Evolutionary conservation across 2,329 filamentous ascomycete species (phyloP).

Genomic region (Fusarium napiforme): DNA sequence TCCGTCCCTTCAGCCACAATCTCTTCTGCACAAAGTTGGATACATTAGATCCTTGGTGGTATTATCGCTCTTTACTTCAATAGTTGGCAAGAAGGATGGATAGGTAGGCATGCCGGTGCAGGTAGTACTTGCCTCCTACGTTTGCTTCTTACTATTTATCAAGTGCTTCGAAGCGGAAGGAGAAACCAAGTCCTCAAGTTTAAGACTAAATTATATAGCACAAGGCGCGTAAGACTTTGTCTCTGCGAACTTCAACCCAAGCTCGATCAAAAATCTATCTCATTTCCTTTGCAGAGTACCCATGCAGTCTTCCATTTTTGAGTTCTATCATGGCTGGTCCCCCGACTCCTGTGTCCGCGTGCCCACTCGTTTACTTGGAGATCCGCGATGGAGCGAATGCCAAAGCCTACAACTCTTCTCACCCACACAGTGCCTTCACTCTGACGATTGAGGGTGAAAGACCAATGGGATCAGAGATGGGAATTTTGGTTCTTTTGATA

Average conservation of each 20-base stretch:
- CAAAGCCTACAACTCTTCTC: slow-evolving; percentile 37
- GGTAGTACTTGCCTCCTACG: not conserved
- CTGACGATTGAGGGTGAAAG: slow-evolving; percentile 46
- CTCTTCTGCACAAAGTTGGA: not conserved
- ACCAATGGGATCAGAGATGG: slow-evolving; percentile 10
- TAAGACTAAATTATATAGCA: not conserved
- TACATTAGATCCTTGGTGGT: not conserved
- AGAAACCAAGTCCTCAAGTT: not conserved
- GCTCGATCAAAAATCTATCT: not conserved
- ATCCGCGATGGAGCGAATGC: slow-evolving; percentile 39
- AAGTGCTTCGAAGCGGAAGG: not conserved
- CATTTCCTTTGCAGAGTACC: not conserved
- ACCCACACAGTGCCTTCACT: slow-evolving; percentile 37
- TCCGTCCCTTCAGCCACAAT: slow-evolving; percentile 31
- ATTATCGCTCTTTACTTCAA: not conserved
- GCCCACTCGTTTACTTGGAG: slow-evolving; percentile 47
- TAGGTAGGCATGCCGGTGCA: not conserved
- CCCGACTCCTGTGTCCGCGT: slow-evolving; percentile 46
- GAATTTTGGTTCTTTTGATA: slow-evolving; percentile 43
- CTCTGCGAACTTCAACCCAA: not conserved
- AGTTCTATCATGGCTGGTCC: slow-evolving; percentile 41
- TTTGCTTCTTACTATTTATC: not conserved
- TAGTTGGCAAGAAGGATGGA: not conserved
- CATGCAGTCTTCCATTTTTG: not conserved
- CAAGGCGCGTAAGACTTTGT: not conserved